phyloP scores from a whole-genome alignment of 345 rosid genomes.

The Reutealis trisperma region DNA sequence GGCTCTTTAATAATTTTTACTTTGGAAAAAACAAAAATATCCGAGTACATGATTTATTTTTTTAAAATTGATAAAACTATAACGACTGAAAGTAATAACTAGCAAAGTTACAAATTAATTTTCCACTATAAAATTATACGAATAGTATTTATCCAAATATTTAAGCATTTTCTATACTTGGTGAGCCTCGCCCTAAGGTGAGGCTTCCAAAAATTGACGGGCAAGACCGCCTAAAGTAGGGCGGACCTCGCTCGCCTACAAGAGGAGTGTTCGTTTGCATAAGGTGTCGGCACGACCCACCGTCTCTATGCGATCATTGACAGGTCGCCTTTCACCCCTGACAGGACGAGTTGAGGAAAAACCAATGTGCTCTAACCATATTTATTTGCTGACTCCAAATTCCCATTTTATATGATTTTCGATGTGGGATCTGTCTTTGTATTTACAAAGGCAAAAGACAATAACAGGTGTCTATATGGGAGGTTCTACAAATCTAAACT shows the following conservation, averaged over 20 bases:
- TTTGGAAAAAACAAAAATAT: too few species aligned
- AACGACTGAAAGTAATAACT: too few species aligned
- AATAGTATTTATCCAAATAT: too few species aligned
- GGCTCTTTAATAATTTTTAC: too few species aligned
- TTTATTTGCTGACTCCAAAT: background rate
- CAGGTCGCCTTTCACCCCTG: conserved; percentile 77
- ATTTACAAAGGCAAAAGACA: background rate
- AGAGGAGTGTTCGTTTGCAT: conserved; percentile 32
- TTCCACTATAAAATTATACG: too few species aligned
- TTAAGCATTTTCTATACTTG: background rate
- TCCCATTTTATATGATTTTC: background rate
- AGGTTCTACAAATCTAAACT: too few species aligned
- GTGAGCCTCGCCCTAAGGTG: conserved; percentile 32
- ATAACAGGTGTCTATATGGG: too few species aligned
- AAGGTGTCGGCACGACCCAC: conserved; percentile 82
- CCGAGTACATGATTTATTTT: too few species aligned
- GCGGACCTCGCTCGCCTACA: conserved; percentile 52
- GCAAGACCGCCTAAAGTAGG: conserved; percentile 62
- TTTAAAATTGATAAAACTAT: too few species aligned
- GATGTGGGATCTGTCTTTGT: conserved; percentile 6
- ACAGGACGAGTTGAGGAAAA: conserved; percentile 43
- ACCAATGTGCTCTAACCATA: accelerated
- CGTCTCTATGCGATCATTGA: conserved; percentile 81
- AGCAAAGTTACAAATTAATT: too few species aligned
- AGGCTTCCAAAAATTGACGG: conserved; percentile 93